A percentile compares a stretch with the other conserved stretches of the same genome.
phyloP scores from a whole-genome alignment of 2,329 filamentous ascomycete species.

The Trichoderma sp. region DNA sequence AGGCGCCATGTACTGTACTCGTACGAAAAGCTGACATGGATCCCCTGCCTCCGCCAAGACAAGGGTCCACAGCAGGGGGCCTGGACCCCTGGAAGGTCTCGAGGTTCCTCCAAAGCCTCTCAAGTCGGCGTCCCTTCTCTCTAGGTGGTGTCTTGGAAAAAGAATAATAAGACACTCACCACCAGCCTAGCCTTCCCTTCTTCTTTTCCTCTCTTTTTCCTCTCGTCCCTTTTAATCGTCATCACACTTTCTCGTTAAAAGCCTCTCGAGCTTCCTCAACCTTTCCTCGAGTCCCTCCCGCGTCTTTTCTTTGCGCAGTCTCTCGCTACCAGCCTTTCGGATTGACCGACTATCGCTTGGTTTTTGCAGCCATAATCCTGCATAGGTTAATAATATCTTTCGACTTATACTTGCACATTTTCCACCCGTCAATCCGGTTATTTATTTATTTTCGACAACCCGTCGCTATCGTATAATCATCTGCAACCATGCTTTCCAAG shows the following conservation, averaged over 20 bases:
- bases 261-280: neutral
- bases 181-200: neutral
- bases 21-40: neutral
- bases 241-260: constrained; percentile 5
- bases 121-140: neutral
- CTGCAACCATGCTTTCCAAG: constrained; percentile 42
- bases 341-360: neutral
- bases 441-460: neutral
- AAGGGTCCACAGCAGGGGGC: neutral
- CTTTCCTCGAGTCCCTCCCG: constrained; percentile 17
- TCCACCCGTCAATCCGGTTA: neutral
- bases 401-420: neutral
- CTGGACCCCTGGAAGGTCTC: neutral
- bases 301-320: constrained; percentile 18
- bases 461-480: constrained; percentile 12
- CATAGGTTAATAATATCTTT: constrained; percentile 10
- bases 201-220: neutral
- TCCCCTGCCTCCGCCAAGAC: neutral
- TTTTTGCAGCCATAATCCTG: neutral
- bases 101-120: neutral
- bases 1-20: neutral
- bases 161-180: constrained; percentile 20
- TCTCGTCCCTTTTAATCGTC: constrained; percentile 8
- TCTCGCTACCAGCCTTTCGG: constrained; percentile 12
- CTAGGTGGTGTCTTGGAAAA: neutral